Evolutionary conservation across 2,329 filamentous ascomycete species (phyloP).

Genomic region (Ophiostoma perfectum): DNA sequence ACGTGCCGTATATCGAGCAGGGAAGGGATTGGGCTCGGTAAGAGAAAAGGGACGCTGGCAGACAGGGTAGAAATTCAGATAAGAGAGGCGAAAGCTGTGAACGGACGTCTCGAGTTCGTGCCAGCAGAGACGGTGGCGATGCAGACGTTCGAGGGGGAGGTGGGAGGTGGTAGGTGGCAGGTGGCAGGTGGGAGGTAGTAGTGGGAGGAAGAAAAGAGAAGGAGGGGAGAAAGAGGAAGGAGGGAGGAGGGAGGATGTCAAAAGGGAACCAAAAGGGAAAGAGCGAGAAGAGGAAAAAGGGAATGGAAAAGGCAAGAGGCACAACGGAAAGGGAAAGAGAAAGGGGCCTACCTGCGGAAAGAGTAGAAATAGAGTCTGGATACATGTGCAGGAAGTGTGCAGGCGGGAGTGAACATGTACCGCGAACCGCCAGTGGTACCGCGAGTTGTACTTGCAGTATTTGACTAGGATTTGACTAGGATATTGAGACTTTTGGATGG

Average conservation of each 20-base stretch:
- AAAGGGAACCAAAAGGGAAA: constrained; percentile 1
- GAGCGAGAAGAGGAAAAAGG: constrained; percentile 13
- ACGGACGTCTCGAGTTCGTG: neutral
- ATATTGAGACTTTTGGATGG: constrained; percentile 7
- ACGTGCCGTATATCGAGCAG: neutral
- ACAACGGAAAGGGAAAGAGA: constrained; percentile 15
- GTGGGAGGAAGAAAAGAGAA: neutral
- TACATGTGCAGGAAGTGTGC: neutral
- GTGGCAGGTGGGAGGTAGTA: neutral
- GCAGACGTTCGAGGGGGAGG: neutral
- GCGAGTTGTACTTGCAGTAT: neutral
- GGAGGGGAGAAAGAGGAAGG: neutral
- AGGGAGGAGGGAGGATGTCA: neutral
- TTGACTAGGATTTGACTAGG: neutral
- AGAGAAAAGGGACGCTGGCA: neutral
- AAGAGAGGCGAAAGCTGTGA: neutral
- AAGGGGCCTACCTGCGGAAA: neutral
- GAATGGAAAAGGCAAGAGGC: constrained; percentile 7
- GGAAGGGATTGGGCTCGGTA: neutral
- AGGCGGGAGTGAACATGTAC: too few species aligned
- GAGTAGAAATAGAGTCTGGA: constrained; percentile 1
- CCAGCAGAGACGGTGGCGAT: neutral
- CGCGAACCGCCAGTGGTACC: neutral
- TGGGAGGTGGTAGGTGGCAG: neutral
- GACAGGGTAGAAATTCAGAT: neutral